Evolutionary conservation across 2,329 filamentous ascomycete species (phyloP).

Genomic region (Aspergillus eucalypticola): DNA sequence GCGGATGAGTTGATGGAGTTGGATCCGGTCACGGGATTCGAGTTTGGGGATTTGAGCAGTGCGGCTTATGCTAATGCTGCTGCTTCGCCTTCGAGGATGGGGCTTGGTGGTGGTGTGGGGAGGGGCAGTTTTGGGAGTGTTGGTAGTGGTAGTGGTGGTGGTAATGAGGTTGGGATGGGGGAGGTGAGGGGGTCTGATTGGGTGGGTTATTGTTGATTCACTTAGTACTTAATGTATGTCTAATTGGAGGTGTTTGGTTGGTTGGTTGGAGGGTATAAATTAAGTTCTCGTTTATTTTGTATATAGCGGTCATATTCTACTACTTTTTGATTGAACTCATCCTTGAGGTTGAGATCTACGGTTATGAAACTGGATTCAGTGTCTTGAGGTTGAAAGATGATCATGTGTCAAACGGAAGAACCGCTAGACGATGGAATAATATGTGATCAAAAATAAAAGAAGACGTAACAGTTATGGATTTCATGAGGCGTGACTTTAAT

Average conservation of each 20-base stretch:
- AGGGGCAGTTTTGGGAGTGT: conserved; percentile 7
- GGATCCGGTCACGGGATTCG: conserved; percentile 39
- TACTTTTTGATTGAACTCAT: too few species aligned
- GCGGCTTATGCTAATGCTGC: neutral
- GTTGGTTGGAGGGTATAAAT: neutral
- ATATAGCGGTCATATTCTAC: too few species aligned
- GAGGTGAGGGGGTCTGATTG: conserved; percentile 16
- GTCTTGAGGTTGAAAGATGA: neutral
- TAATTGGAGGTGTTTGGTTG: neutral
- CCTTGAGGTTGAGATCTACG: neutral
- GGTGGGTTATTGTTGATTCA: conserved; percentile 17
- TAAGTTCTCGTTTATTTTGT: neutral
- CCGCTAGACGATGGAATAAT: neutral
- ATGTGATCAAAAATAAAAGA: conserved; percentile 2
- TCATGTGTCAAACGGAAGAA: neutral
- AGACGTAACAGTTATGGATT: conserved; percentile 30
- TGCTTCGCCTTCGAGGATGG: neutral
- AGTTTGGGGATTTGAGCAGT: conserved; percentile 32
- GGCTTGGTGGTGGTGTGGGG: neutral
- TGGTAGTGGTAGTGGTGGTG: conserved; percentile 5
- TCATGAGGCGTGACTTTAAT: conserved; percentile 42
- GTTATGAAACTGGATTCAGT: neutral
- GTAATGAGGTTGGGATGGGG: conserved; percentile 9
- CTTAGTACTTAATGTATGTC: too few species aligned
- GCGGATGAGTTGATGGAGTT: conserved; percentile 47